A percentile compares a stretch with the other conserved stretches of the same genome.
phyloP scores from a whole-genome alignment of 306 rosid genomes.

The Ormosia semicastrata region DNA sequence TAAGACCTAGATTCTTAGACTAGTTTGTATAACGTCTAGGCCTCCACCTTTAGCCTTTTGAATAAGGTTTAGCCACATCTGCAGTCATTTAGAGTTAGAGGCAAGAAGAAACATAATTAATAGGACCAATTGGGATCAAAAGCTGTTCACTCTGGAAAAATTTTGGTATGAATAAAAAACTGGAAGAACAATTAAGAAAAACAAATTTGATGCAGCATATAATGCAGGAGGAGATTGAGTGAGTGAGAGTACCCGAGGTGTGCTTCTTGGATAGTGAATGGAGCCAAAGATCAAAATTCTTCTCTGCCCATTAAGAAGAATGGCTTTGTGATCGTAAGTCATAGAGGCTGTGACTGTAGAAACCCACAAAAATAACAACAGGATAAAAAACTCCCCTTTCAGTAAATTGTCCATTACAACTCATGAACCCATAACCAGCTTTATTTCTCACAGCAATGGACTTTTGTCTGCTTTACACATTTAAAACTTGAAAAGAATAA shows the following conservation, averaged over 20 bases:
- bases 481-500: background rate
- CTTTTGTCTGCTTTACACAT: conserved; percentile 21
- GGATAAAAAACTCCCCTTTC: background rate
- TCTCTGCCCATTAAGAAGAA: conserved; percentile 66
- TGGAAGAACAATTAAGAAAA: no score
- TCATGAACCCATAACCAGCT: conserved; percentile 25
- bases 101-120: background rate
- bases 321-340: conserved; percentile 72
- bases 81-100: conserved; percentile 1
- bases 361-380: conserved; percentile 25
- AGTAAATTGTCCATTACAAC: conserved; percentile 35
- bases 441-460: conserved; percentile 28
- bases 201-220: conserved; percentile 17
- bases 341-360: conserved; percentile 56
- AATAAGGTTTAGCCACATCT: conserved; percentile 95
- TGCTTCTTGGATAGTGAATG: conserved; percentile 97
- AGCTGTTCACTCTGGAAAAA: background rate
- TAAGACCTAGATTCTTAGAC: no score
- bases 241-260: conserved; percentile 60
- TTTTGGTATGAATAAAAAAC: no score
- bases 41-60: conserved; percentile 98
- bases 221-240: conserved; percentile 16
- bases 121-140: background rate
- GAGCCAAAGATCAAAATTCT: conserved; percentile 85
- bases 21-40: conserved; percentile 88